Evolutionary conservation across 2,329 filamentous ascomycete genomes (phyloP), one percentile per base, ranked within the genome.

Genomic region (Penicillium paneum): DNA sequence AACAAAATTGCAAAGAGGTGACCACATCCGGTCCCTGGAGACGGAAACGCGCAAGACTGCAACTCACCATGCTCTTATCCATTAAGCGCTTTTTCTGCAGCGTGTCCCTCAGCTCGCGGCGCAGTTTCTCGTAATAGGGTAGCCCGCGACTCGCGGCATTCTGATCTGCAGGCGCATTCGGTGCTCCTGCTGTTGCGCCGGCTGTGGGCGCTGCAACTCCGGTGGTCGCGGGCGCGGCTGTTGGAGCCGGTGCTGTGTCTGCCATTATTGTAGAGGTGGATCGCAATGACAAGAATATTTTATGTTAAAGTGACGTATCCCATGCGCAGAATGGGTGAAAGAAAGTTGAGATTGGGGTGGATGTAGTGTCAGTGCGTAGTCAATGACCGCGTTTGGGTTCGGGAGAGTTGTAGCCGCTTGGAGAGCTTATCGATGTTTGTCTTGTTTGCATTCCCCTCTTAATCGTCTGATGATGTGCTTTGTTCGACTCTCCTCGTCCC

Each of bases 61-160:
- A 72, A 72, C 76, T 59, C 65, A 85, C 82, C 71, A 86, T 74
- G 65, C 78, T 80, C 63, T 80, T 82, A 64, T 88, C 85, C 49
- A 89, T 78, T 17, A 81, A 64, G 28, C 83, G 79, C 69, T 87
- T 88, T 74, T 84, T 86, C 48, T 84, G 78, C 8, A 91, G 74
- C 2, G 87, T 84, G 52, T 86, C 82, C 58, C 86, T 82, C 3
- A 91, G 78, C 54, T 88, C 85, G 54, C 82, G 79, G 55, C 87
- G 81, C 44, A 89, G 79, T 67, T 87, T 86, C 70, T 91, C 88
- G 72, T 91, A 91, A 74, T 88, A 90, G 17, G 86, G 85, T 48
- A 79, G 63, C 26, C 78, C 78, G 55, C 77, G 76, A 58, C 71
- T 75, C 7, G 61, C 58, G 13, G 60, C 56, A 41, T 66, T 63